Base-by-base conservation (phyloP, 2,329 filamentous ascomycete species). In the Claviceps maximensis region DNA sequence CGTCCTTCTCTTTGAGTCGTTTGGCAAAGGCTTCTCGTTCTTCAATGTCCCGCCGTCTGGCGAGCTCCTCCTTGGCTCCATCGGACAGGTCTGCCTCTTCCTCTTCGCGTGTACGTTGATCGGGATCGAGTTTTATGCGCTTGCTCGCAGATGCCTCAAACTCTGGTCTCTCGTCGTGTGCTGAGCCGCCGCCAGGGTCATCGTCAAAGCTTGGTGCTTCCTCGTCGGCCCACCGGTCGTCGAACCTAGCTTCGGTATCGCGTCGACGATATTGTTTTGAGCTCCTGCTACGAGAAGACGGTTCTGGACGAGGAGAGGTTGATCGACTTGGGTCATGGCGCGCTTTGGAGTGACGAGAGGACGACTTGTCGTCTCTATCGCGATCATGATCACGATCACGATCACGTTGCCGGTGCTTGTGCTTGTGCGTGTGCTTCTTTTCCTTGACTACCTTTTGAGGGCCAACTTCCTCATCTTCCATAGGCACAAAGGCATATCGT, bases 11-110 rank as follows among this genome's bases (percentile, higher is more conserved):
- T 47, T 79, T 82, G 52, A 94, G 66, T 15, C 88, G 76, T 60
- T 84, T 83, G n/a, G 87, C 80, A 58, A 94, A 90, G 19, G 86
- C 87, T 55, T 90, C 85, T 42, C 86, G 77, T 64, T 94, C 89
- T 57, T 79, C 80, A 21, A 84, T 76, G 64, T 94, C 88, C 54
- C 77, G 78, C 60, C 81, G 70, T 47, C 81, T 73, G 42, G 79
- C 79, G 38, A 73, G 67, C 59, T 86, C 81, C 51, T 75, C 73
- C 51, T 70, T 74, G 2, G 76, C 75, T 17, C 78, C 78, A 15
- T 86, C 82, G 21, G 83, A 83, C 23, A 84, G 63, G 23, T 53
- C 38, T 5, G 42, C 42, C 46, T 33, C 27, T 8, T 49, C 42
- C 21, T 80, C 78, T 51, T 58, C 69, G 58, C 67, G 57, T 58